phyloP scores from a whole-genome alignment of 805 yeast species.

The Candida nitratophila region DNA sequence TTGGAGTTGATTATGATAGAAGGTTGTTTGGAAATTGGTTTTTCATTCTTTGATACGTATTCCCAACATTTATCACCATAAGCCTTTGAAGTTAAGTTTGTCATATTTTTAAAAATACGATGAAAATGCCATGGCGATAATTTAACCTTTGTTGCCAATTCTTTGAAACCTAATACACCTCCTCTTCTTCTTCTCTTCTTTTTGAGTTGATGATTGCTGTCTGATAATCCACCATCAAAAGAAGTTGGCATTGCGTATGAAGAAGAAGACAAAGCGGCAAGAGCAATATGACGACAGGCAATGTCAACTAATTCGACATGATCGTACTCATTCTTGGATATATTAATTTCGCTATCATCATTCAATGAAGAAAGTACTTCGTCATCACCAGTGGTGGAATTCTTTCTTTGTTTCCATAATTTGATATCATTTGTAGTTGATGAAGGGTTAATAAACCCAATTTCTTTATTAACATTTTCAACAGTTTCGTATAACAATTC shows the following conservation, averaged over 20 bases:
- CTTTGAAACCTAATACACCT: slow-evolving; percentile 77
- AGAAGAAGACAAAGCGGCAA: slow-evolving; percentile 48
- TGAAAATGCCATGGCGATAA: slow-evolving; percentile 92
- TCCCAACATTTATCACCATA: slow-evolving; percentile 82
- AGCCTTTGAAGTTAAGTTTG: slow-evolving; percentile 82
- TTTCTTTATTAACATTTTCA: slow-evolving; percentile 43
- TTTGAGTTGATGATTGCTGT: slow-evolving; percentile 7
- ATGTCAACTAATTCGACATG: slow-evolving; percentile 64
- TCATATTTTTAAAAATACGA: slow-evolving; percentile 78
- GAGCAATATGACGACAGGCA: slow-evolving; percentile 78
- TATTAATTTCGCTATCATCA: slow-evolving; percentile 1
- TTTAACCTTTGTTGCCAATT: slow-evolving; percentile 76
- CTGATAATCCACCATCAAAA: slow-evolving; percentile 5
- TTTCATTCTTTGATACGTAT: slow-evolving; percentile 27
- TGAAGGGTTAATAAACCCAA: slow-evolving; percentile 49
- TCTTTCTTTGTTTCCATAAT: background rate
- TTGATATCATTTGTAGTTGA: slow-evolving; percentile 6
- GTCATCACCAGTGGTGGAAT: slow-evolving; percentile 8
- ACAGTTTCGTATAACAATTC: slow-evolving; percentile 42
- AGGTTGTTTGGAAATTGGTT: slow-evolving; percentile 6
- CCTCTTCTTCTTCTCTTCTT: slow-evolving; percentile 55
- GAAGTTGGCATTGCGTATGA: slow-evolving; percentile 4
- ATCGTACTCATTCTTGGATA: slow-evolving; percentile 57
- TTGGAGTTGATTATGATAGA: slow-evolving; percentile 24
- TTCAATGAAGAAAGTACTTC: background rate